Percentiles rank a stretch among this genome's conserved stretches.
Evolutionary conservation across 1,284 basidiomycete species (phyloP).

Genomic region (Clitocybe nebularis): DNA sequence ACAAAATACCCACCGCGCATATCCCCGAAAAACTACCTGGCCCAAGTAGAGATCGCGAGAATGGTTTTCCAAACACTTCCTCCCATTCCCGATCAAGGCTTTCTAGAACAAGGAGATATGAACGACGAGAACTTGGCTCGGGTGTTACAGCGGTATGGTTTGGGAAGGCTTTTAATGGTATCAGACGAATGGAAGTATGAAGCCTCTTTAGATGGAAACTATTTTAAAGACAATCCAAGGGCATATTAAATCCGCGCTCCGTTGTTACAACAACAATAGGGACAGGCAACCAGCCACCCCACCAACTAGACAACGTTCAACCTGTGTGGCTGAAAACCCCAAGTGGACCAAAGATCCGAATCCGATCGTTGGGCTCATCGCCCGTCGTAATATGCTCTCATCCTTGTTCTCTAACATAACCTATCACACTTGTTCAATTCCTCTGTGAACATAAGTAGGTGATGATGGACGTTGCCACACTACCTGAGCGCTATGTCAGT

Average conservation of each 20-base stretch:
- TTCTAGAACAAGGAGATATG: constrained; percentile 30
- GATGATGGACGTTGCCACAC: too few species aligned
- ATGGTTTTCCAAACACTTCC: constrained; percentile 61
- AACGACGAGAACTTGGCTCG: constrained; percentile 39
- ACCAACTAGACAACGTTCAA: too few species aligned
- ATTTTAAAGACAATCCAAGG: constrained; percentile 59
- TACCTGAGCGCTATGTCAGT: too few species aligned
- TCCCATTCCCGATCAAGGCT: constrained; percentile 42
- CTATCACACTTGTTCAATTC: too few species aligned
- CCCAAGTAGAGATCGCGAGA: constrained; percentile 56
- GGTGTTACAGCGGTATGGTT: constrained; percentile 44
- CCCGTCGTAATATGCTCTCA: too few species aligned
- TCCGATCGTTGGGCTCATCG: too few species aligned
- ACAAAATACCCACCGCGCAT: constrained; percentile 47
- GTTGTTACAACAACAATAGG: too few species aligned
- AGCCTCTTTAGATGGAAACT: constrained; percentile 52
- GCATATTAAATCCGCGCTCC: constrained; percentile 16
- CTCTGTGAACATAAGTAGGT: too few species aligned
- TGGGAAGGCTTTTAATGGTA: constrained; percentile 38
- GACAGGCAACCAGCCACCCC: too few species aligned
- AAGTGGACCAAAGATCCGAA: too few species aligned
- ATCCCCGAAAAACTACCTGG: constrained; percentile 48
- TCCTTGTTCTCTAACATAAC: too few species aligned
- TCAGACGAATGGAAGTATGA: constrained; percentile 42
- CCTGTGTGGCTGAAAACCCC: too few species aligned